phyloP scores from a whole-genome alignment of 2,329 filamentous ascomycete species.

The Pezizomycotina sp. region DNA sequence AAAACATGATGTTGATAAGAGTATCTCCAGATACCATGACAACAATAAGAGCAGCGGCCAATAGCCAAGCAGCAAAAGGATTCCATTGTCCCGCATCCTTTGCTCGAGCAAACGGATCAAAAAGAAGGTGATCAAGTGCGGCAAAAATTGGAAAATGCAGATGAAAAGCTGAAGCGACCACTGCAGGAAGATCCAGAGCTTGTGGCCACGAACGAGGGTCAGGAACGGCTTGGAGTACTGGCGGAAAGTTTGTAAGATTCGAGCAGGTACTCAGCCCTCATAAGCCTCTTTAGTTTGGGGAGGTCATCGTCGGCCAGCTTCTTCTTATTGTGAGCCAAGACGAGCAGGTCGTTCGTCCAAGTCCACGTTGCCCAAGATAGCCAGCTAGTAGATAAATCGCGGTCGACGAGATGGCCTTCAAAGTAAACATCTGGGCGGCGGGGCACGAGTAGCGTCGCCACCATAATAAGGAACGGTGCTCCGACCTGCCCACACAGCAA shows the following conservation, averaged over 20 bases:
- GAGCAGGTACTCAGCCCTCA: constrained; percentile 37
- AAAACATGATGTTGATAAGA: constrained; percentile 8
- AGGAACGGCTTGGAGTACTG: constrained; percentile 39
- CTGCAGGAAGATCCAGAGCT: constrained; percentile 40
- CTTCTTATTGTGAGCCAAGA: constrained; percentile 37
- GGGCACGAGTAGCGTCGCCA: constrained; percentile 41
- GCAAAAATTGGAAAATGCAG: constrained; percentile 47
- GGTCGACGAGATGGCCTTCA: constrained; percentile 44
- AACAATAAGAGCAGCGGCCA: constrained; percentile 48
- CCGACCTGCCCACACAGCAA: constrained; percentile 3
- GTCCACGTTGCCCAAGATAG: constrained; percentile 47
- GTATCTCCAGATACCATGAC: constrained; percentile 36
- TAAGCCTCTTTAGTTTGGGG: constrained; percentile 39
- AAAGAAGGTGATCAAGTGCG: too few species aligned
- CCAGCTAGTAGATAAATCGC: constrained; percentile 44
- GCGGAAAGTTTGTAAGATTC: constrained; percentile 30
- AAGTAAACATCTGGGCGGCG: constrained; percentile 51
- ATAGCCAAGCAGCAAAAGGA: constrained; percentile 53
- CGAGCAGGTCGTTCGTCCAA: constrained; percentile 44
- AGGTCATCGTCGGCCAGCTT: constrained; percentile 47
- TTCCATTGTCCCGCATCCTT: too few species aligned
- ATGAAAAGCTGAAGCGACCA: constrained; percentile 40
- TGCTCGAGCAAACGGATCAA: too few species aligned
- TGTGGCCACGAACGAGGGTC: constrained; percentile 43
- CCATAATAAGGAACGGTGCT: constrained; percentile 31